Conservation (phyloP, 2,329 filamentous ascomycete species). For the Gnomoniopsis sp. region DNA sequence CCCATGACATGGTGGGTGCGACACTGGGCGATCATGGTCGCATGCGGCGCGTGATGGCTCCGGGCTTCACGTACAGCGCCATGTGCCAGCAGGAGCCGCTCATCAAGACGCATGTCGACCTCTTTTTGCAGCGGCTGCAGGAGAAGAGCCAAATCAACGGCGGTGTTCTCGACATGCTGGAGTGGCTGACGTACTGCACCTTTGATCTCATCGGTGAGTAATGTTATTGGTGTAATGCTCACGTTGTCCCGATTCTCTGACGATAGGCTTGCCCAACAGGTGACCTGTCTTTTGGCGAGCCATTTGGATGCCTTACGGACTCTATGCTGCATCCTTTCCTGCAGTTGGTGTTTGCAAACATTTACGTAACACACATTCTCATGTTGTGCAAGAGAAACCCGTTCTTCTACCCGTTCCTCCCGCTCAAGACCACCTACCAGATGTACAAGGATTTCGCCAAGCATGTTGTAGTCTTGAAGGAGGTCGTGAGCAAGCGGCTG, state of each 20-base stretch:
- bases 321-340: slow-evolving; percentile 3
- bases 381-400: slow-evolving; percentile 1
- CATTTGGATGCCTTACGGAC: slow-evolving; percentile 4
- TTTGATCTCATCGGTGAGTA: slow-evolving; percentile 20
- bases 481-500: background rate
- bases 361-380: slow-evolving; percentile 4
- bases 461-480: background rate
- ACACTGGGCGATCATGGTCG: slow-evolving; percentile 1
- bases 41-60: background rate
- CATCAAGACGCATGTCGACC: slow-evolving; percentile 1
- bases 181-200: slow-evolving; percentile 29
- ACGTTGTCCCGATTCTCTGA: too few relatives aligned
- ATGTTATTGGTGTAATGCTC: too few relatives aligned
- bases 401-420: background rate
- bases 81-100: slow-evolving; percentile 6
- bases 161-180: slow-evolving; percentile 20
- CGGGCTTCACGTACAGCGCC: background rate
- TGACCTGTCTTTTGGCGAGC: slow-evolving; percentile 8
- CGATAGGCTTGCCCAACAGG: too few relatives aligned
- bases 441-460: background rate
- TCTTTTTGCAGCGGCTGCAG: slow-evolving; percentile 22
- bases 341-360: background rate
- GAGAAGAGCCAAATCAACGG: slow-evolving; percentile 18
- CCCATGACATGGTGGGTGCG: slow-evolving; percentile 2
- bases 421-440: background rate